Base-by-base conservation (phyloP, 2,329 filamentous ascomycete species). In the Fusarium sarcochroum region DNA sequence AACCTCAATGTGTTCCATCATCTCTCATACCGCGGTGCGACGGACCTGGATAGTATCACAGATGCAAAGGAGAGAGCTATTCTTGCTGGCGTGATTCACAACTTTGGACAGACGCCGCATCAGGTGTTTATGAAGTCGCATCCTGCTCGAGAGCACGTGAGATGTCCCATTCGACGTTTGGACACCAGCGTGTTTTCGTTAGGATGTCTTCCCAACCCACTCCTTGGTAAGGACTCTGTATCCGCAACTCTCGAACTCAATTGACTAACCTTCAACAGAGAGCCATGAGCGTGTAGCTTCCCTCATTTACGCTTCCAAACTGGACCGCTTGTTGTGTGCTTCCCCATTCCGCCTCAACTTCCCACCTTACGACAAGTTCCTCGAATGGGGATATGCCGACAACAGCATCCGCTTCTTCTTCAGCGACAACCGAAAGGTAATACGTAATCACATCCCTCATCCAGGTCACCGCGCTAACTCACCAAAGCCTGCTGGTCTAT, bases 361-460 rank as follows among this genome's bases (percentile, higher is more conserved):
- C 14, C 92, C 94, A 1, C 94, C 95, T 0, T 97, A 93, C 75
- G 94, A 98, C 79, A 94, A 94, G 72, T 97, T 93, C 74, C 87
- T 98, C 70, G 94, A 98, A 80, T 98, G 95, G 95, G 95, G 95
- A 2, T 98, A 97, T 73, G 92, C 93, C 1, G 96, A 99, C 78
- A 93, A 93, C 72, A 97, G 93, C 70, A 87, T 99, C 27, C 91
- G 96, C 6, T 98, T 99, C 83, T 97, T 93, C 80, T 89, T 91
- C 56, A 90, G 91, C 47, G 93, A 97, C 70, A 93, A 89, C 59
- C 90, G 93, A 75, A 94, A 93, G 81, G 86, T 89, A 80, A 70
- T 68, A 35, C 53, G 52, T 48, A 45, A 57, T 18, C 25, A 45
- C 40, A 41, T 34, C 7, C 34, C 48, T 27, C 23, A 56, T 21